A percentile compares a stretch with the other conserved stretches of the same genome.
These are phyloP conservation scores for Diaporthe ampelina DNA, from an alignment of 2,329 filamentous ascomycete genomes.

Conservation along the genomic window DNA sequence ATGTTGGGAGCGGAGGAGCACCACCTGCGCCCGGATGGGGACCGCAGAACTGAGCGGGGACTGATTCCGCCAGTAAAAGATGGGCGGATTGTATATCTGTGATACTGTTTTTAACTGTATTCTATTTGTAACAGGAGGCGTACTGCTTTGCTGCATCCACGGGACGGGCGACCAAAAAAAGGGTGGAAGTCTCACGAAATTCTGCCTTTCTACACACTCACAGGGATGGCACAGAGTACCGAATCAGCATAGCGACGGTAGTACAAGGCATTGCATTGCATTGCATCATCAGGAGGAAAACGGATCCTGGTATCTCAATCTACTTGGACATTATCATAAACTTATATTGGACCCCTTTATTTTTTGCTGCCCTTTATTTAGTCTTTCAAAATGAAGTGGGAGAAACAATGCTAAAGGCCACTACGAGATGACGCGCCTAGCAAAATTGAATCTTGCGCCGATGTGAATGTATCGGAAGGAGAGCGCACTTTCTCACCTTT, in stretches of 20 bases:
- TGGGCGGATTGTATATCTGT: background rate
- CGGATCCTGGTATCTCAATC: background rate
- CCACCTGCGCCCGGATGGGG: constrained; percentile 26
- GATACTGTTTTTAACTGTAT: background rate
- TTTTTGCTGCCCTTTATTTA: background rate
- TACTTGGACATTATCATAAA: background rate
- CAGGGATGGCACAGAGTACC: background rate
- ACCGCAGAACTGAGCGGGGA: background rate
- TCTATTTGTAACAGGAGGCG: constrained; percentile 16
- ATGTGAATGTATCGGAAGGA: background rate
- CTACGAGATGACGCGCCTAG: no score
- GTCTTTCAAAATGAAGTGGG: no score
- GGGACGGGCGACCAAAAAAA: background rate
- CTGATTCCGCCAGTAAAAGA: background rate
- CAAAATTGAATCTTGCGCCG: background rate
- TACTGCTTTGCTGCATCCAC: constrained; percentile 5
- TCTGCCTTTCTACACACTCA: constrained; percentile 10
- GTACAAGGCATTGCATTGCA: constrained; percentile 33
- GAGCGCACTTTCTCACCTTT: background rate
- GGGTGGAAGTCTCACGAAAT: background rate
- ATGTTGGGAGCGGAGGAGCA: background rate
- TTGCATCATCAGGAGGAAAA: constrained; percentile 27
- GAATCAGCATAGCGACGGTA: constrained; percentile 34
- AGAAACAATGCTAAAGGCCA: no score
- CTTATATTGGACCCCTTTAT: background rate